A percentile compares a stretch with the other conserved stretches of the same genome.
These are phyloP conservation scores for Chenopodium formosanum DNA, from an alignment of 148 eudicot species.

Conservation along the genomic window DNA sequence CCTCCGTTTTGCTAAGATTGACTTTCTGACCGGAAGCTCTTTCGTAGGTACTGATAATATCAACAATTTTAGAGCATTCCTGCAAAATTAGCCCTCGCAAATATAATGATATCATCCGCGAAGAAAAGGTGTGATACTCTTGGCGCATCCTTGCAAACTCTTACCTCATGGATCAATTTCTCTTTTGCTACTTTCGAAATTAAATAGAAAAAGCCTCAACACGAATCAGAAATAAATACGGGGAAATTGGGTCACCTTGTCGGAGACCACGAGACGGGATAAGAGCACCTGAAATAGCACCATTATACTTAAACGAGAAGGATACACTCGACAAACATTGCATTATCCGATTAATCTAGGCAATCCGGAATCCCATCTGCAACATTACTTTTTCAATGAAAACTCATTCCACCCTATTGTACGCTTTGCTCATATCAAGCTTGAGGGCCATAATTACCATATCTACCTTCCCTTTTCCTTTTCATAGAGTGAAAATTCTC, in stretches of 20 bases:
- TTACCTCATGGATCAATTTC: not conserved
- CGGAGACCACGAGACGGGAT: not conserved
- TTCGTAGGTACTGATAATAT: too few relatives aligned
- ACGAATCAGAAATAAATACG: not conserved
- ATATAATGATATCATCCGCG: not conserved
- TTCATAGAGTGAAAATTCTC: too few relatives aligned
- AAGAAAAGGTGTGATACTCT: not conserved
- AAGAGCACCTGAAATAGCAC: not conserved
- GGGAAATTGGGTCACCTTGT: not conserved
- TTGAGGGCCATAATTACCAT: too few relatives aligned
- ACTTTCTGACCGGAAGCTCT: too few relatives aligned
- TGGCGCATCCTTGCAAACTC: not conserved
- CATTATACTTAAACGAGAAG: not conserved
- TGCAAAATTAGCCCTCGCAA: too few relatives aligned
- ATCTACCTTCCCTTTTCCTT: too few relatives aligned
- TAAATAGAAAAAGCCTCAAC: not conserved
- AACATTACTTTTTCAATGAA: not conserved
- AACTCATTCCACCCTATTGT: too few relatives aligned
- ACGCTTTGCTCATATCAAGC: too few relatives aligned
- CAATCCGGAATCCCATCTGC: not conserved
- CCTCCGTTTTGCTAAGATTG: too few relatives aligned
- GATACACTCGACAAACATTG: not conserved
- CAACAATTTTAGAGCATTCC: too few relatives aligned
- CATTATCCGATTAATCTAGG: not conserved
- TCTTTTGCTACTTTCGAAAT: not conserved